Evolutionary conservation across 306 rosid genomes (phyloP).

Genomic region (Glycyrrhiza uralensis): DNA sequence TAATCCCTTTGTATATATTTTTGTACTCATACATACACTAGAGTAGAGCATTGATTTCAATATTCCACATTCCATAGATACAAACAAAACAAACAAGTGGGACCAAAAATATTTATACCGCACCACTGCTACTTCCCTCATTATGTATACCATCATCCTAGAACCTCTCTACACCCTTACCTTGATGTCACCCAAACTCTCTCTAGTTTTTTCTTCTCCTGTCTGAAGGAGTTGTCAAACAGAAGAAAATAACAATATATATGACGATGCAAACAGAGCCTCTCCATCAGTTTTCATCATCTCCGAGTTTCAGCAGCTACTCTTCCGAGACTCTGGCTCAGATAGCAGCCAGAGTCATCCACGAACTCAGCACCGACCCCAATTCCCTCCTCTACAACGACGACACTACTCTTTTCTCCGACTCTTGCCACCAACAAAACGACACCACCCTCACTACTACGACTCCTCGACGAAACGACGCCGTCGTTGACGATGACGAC

Average conservation of each 20-base stretch:
- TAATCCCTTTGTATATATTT: too few species aligned
- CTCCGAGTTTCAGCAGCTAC: slow-evolving; percentile 74
- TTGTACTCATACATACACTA: too few species aligned
- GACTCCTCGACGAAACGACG: not conserved
- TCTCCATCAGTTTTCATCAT: slow-evolving; percentile 25
- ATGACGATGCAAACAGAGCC: slow-evolving; percentile 39
- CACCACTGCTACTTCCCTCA: too few species aligned
- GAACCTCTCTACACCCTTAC: too few species aligned
- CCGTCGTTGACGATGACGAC: slow-evolving; percentile 24
- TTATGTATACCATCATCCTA: too few species aligned
- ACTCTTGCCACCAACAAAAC: not conserved
- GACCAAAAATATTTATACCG: too few species aligned
- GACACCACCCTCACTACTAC: not conserved
- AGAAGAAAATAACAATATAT: not conserved
- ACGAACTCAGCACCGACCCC: slow-evolving; percentile 37
- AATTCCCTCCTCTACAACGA: slow-evolving; percentile 1
- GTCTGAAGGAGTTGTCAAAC: not conserved
- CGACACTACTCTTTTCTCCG: not conserved
- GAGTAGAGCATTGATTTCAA: too few species aligned
- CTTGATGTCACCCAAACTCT: too few species aligned
- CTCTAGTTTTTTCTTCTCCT: too few species aligned
- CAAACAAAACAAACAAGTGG: too few species aligned
- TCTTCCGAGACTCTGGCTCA: slow-evolving; percentile 59
- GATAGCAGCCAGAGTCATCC: slow-evolving; percentile 70
- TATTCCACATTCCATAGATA: too few species aligned